Base-by-base conservation (phyloP, 2,329 filamentous ascomycete genomes). In the Colletotrichum horii region DNA sequence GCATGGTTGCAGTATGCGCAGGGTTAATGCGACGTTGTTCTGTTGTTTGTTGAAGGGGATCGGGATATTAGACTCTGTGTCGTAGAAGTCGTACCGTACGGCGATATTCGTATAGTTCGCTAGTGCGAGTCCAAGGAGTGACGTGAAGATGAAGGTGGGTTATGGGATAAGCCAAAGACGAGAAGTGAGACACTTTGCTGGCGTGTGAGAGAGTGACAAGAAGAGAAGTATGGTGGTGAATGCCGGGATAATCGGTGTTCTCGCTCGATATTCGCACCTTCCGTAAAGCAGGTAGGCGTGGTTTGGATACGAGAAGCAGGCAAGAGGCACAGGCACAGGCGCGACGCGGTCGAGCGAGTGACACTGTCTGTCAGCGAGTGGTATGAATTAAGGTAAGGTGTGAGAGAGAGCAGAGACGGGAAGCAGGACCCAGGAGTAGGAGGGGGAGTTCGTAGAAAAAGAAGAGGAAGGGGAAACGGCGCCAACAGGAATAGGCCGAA, bases 161-260 rank as follows among this genome's bases (percentile, higher is more conserved):
- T 22, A 66, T 36, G 32, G 32, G 28, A 26, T 66, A 58, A 72
- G 38, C 24, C 58, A 68, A 60, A 65, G 30, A 56, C 60, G 32
- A 28, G 26, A 64, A 76, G 32, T 43, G 67, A 66, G 68, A 71
- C 62, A 36, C 55, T 60, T 72, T 43, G 69, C 30, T 30, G 62
- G 55, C 32, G 67, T 60, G 32, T 65, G 48, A 79, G 74, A 34
- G 77, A 78, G 71, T 68, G 77, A 77, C 74, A 26, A 76, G 75
- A 78, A 77, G 58, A 34, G 72, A 70, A 70, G 16, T 52, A 56
- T 69, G 56, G 28, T n/a, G 32, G 69, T 56, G 30, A 43, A 22
- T 19, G 61, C 68, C 62, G 72, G 68, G 61, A 71, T 71, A 28
- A 66, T 56, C 55, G 55, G 71, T 69, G 65, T 56, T 64, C 52